Base-by-base conservation (phyloP, 495 filamentous ascomycete species). In the Bacidia gigantensis region DNA sequence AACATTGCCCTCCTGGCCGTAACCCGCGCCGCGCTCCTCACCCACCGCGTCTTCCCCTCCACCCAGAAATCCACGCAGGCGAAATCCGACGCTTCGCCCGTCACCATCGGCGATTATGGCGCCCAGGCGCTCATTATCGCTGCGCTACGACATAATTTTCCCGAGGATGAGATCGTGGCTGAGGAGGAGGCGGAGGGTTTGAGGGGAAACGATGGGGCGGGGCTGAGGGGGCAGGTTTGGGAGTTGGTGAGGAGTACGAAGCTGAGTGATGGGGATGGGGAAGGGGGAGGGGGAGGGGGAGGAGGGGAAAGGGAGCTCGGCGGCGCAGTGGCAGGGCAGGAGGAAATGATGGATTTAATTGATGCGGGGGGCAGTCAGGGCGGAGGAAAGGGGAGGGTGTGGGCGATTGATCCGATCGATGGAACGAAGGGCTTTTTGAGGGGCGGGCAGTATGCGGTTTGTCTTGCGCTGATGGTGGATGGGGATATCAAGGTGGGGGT, bases 371-470 rank as follows among this genome's bases (percentile, higher is more conserved):
- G 82, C 54, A 88, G 84, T 61, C 66, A 76, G 40, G 92, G 93
- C 54, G 92, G 92, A 18, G 57, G 72, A 44, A 77, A 75, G 58
- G 92, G 92, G 23, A 75, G 92, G 54, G 87, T 96, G 67, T 99
- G 92, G 92, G 86, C 92, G 18, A 74, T 99, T 45, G 92, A 99
- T 68, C 92, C 92, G 35, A 94, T 99, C 53, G 92, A 99, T 66
- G 92, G 92, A 43, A 99, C 92, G 51, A 92, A 93, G 67, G 92
- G 92, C 23, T 99, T 99, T 69, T 72, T 99, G 48, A 76, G 92
- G 46, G 93, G 93, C n/a, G 92, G 87, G 17, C 92, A 99, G 69
- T 99, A 99, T 63, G 92, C 92, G 21, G 87, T 99, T 25, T 95
- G 89, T 65, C 76, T 99, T 0, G 92, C 77, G 26, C 68, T 99